Percentiles rank a stretch among this genome's conserved stretches.
These are phyloP conservation scores for Akanthomyces muscarius DNA, from an alignment of 2,329 filamentous ascomycete species.

Conservation along the genomic window DNA sequence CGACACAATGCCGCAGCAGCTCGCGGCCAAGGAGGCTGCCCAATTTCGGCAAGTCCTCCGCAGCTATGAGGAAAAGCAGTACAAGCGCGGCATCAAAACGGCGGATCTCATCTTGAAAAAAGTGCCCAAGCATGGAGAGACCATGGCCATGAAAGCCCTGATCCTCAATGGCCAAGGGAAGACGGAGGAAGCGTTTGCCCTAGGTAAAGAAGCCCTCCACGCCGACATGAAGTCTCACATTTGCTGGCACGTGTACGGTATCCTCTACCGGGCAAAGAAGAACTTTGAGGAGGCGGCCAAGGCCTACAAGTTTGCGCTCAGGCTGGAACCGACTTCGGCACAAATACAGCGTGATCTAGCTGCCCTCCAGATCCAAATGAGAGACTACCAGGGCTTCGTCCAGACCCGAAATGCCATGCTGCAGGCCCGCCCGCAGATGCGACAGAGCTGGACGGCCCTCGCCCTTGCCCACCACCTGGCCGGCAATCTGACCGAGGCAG, in stretches of 20 bases:
- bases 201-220: slow-evolving; percentile 87
- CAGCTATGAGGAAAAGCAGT: slow-evolving; percentile 96
- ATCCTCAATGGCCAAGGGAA: slow-evolving; percentile 93
- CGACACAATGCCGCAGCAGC: slow-evolving; percentile 58
- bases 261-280: slow-evolving; percentile 89
- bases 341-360: slow-evolving; percentile 95
- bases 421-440: slow-evolving; percentile 71
- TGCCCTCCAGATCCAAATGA: slow-evolving; percentile 90
- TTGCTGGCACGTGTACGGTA: slow-evolving; percentile 98
- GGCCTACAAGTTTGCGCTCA: slow-evolving; percentile 94
- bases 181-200: slow-evolving; percentile 86
- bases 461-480: slow-evolving; percentile 88
- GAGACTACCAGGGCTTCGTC: slow-evolving; percentile 90
- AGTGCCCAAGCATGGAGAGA: slow-evolving; percentile 93
- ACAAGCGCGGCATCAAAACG: slow-evolving; percentile 89
- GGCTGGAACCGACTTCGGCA: slow-evolving; percentile 85
- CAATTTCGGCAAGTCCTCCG: slow-evolving; percentile 94
- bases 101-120: slow-evolving; percentile 96
- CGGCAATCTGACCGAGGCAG: slow-evolving; percentile 81
- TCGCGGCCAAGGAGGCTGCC: slow-evolving; percentile 83
- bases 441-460: slow-evolving; percentile 97
- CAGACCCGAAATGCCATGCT: slow-evolving; percentile 87
- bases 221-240: slow-evolving; percentile 99
- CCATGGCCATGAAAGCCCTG: slow-evolving; percentile 96
- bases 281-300: slow-evolving; percentile 99